Evolutionary conservation across 2,329 filamentous ascomycete genomes (phyloP).

Genomic region (Calycina marina): DNA sequence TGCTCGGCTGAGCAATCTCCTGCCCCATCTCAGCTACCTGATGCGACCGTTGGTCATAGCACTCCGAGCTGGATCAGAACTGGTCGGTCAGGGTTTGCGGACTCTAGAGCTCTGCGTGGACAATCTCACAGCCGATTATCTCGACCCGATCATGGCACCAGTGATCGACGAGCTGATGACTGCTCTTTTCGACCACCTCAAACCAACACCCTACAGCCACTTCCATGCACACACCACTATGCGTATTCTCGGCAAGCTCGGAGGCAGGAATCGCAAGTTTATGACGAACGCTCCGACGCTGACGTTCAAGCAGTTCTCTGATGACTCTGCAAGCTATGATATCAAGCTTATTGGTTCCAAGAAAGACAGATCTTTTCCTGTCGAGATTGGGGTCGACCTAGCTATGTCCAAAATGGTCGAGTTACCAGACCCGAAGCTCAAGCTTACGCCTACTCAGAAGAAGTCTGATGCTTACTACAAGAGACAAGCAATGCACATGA

Average conservation of each 20-base stretch:
- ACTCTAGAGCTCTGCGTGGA: constrained; percentile 96
- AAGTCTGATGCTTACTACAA: constrained; percentile 71
- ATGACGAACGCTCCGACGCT: constrained; percentile 81
- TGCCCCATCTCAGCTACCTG: constrained; percentile 88
- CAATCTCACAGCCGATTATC: constrained; percentile 91
- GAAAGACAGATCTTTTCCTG: constrained; percentile 75
- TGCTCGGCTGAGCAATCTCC: constrained; percentile 79
- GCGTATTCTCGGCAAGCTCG: constrained; percentile 90
- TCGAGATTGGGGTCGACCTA: constrained; percentile 72
- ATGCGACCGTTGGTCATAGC: constrained; percentile 98
- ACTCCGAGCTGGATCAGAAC: constrained; percentile 74
- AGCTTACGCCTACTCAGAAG: constrained; percentile 29
- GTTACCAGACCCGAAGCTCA: constrained; percentile 41
- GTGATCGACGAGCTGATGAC: constrained; percentile 99
- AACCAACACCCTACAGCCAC: constrained; percentile 87
- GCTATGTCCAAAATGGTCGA: constrained; percentile 84
- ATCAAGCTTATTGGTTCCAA: constrained; percentile 80
- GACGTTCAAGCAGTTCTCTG: constrained; percentile 68
- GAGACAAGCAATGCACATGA: constrained; percentile 75
- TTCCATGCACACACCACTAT: constrained; percentile 97
- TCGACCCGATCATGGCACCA: constrained; percentile 97
- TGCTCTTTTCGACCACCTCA: constrained; percentile 87
- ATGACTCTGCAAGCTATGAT: constrained; percentile 79
- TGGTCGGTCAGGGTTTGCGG: constrained; percentile 85
- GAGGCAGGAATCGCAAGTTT: constrained; percentile 89